A percentile compares a stretch with the other conserved stretches of the same genome.
Evolutionary conservation across 2,329 filamentous ascomycete species (phyloP).

Genomic region (Gliomastix tumulicola): DNA sequence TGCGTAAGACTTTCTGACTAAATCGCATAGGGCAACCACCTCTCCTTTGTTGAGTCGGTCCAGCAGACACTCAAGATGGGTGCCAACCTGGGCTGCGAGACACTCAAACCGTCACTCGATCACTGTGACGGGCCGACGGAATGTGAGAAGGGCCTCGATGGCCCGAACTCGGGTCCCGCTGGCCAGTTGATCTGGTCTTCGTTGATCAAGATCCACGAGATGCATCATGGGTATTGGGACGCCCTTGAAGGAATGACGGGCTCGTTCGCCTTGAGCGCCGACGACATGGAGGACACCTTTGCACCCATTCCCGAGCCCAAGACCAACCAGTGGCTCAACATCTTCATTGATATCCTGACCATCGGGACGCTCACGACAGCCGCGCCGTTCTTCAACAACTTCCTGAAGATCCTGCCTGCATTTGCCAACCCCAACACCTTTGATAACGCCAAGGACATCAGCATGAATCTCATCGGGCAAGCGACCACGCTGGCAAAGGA

Average conservation of each 20-base stretch:
- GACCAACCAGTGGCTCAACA: slow-evolving; percentile 13
- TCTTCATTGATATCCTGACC: slow-evolving; percentile 18
- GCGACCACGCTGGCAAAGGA: slow-evolving; percentile 17
- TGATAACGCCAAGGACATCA: slow-evolving; percentile 17
- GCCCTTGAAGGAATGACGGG: no score
- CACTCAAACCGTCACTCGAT: no score
- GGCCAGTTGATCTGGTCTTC: neutral
- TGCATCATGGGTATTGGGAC: neutral
- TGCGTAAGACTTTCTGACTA: no score
- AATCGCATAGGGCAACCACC: no score
- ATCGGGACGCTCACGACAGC: slow-evolving; percentile 13
- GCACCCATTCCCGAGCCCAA: slow-evolving; percentile 15
- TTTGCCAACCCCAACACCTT: slow-evolving; percentile 8
- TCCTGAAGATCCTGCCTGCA: slow-evolving; percentile 11
- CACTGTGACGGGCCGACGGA: neutral
- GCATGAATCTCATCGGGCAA: slow-evolving; percentile 15
- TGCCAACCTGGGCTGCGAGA: no score
- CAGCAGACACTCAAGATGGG: slow-evolving; percentile 1
- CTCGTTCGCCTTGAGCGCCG: no score
- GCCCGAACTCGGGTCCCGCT: neutral
- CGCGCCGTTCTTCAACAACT: slow-evolving; percentile 17
- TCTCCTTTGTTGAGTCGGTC: no score
- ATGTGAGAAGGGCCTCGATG: neutral
- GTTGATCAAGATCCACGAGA: slow-evolving; percentile 7
- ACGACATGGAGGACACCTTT: no score